A percentile compares a stretch with the other conserved stretches of the same genome.
phyloP scores from a whole-genome alignment of 2,329 filamentous ascomycete genomes.

The Cladosporium halotolerans region DNA sequence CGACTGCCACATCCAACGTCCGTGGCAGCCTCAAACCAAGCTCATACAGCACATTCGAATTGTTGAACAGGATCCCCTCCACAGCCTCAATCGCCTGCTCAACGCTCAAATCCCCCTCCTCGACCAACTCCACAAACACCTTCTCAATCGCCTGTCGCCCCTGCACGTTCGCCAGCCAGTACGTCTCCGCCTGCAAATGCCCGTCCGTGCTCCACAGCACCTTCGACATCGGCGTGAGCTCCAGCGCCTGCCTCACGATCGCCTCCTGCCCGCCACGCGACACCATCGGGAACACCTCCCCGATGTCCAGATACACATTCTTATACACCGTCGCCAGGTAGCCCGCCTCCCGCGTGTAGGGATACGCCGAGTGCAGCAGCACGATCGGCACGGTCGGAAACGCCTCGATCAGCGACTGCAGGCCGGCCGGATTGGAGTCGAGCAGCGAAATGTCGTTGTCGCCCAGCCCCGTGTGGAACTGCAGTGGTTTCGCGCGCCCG shows the following conservation, averaged over 20 bases:
- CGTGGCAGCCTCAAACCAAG: conserved; percentile 38
- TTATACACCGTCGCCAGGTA: conserved; percentile 71
- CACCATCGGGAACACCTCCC: conserved; percentile 73
- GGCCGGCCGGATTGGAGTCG: conserved; percentile 65
- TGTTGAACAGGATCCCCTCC: conserved; percentile 66
- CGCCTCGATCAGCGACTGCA: conserved; percentile 65
- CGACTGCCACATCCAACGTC: too few relatives aligned
- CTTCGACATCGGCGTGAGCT: conserved; percentile 68
- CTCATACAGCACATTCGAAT: conserved; percentile 66
- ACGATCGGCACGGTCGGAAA: conserved; percentile 69
- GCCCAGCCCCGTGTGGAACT: conserved; percentile 78
- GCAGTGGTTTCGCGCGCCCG: conserved; percentile 61
- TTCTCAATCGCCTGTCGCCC: conserved; percentile 64
- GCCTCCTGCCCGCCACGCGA: conserved; percentile 69
- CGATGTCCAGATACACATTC: conserved; percentile 77
- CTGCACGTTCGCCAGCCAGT: conserved; percentile 64
- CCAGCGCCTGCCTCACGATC: conserved; percentile 65
- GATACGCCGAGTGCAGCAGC: conserved; percentile 73
- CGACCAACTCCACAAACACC: conserved; percentile 62
- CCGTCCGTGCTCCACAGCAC: conserved; percentile 76
- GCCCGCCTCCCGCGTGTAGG: conserved; percentile 69
- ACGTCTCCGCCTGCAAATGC: conserved; percentile 73
- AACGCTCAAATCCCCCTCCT: conserved; percentile 55
- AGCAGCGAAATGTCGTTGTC: conserved; percentile 70
- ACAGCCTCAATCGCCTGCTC: conserved; percentile 58